Evolutionary conservation across 305 asterid species (phyloP).

Genomic region (Fraxinus floribunda): DNA sequence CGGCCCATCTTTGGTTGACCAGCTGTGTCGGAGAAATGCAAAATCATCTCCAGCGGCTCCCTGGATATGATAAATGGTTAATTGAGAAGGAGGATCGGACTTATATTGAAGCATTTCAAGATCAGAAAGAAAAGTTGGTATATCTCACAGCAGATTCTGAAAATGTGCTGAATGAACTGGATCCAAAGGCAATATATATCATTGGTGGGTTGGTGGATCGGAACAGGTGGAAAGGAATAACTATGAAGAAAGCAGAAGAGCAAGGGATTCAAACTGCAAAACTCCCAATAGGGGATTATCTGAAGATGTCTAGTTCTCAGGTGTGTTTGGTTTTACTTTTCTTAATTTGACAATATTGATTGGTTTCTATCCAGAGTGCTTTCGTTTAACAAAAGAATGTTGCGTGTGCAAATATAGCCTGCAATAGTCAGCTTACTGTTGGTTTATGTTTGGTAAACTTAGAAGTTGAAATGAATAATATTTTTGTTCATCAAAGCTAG

Average conservation of each 20-base stretch:
- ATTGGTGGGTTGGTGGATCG: slow-evolving; percentile 97
- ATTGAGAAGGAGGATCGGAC: slow-evolving; percentile 74
- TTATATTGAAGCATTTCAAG: slow-evolving; percentile 62
- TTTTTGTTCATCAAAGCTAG: not conserved
- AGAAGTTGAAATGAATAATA: not conserved
- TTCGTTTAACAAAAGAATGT: not conserved
- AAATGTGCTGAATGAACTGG: slow-evolving; percentile 66
- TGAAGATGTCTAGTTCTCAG: slow-evolving; percentile 97
- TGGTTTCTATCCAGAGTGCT: not conserved
- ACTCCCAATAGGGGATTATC: slow-evolving; percentile 78
- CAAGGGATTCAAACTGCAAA: slow-evolving; percentile 93
- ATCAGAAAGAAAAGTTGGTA: slow-evolving; percentile 70
- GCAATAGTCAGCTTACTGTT: not conserved
- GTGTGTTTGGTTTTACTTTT: slow-evolving; percentile 34
- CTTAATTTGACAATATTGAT: slow-evolving; percentile 9
- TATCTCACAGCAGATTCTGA: slow-evolving; percentile 96
- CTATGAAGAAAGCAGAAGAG: slow-evolving; percentile 79
- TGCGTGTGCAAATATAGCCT: not conserved
- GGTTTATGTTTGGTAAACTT: not conserved
- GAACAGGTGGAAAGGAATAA: slow-evolving; percentile 92
- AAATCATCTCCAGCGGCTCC: slow-evolving; percentile 58
- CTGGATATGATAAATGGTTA: slow-evolving; percentile 86
- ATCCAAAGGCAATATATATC: slow-evolving; percentile 69
- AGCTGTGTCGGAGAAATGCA: slow-evolving; percentile 86
- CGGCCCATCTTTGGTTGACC: slow-evolving; percentile 91